phyloP scores from a whole-genome alignment of 1,139 yeast species.

The Diutina rugosa region DNA sequence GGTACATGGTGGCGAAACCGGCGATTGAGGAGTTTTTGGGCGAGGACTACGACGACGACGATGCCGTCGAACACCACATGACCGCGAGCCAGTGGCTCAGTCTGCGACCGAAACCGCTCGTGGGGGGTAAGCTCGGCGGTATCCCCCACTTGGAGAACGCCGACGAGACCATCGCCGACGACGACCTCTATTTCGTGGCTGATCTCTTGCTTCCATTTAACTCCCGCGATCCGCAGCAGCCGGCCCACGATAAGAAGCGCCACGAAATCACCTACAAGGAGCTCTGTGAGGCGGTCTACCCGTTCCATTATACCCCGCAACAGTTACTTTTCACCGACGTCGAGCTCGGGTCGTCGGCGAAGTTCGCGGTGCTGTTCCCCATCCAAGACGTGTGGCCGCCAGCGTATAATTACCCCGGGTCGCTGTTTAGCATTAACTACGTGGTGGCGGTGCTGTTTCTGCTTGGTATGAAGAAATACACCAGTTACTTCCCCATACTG shows the following conservation, averaged over 20 bases:
- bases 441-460: neutral
- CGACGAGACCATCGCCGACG: neutral
- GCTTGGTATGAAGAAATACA: neutral
- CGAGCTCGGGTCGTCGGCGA: neutral
- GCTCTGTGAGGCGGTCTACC: neutral
- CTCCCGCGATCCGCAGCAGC: neutral
- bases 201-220: neutral
- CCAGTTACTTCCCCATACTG: neutral
- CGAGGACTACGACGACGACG: neutral
- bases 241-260: neutral
- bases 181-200: neutral
- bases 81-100: neutral
- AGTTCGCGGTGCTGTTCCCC: neutral
- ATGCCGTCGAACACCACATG: neutral
- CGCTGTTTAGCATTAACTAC: neutral
- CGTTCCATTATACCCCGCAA: neutral
- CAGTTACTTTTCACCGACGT: neutral
- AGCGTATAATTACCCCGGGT: neutral
- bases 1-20: neutral
- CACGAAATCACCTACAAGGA: neutral
- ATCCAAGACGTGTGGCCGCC: neutral
- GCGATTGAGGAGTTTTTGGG: neutral
- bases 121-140: neutral
- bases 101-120: neutral
- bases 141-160: neutral